phyloP scores from a whole-genome alignment of 2,329 filamentous ascomycete genomes.

The Fusarium pseudonygamai region DNA sequence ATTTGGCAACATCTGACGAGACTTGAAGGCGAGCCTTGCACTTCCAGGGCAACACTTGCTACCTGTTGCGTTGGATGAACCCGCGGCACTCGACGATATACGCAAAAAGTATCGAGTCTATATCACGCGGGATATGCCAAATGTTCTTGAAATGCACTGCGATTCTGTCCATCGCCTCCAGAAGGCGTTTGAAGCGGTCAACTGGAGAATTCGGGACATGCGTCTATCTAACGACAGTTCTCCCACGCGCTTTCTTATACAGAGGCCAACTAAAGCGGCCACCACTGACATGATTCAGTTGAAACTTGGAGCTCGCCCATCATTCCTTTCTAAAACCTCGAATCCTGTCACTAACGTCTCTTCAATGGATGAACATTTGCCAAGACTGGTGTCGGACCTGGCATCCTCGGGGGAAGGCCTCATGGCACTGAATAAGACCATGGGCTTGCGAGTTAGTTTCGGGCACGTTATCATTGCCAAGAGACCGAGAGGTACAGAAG shows the following conservation, averaged over 20 bases:
- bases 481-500: slow-evolving; percentile 39
- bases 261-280: slow-evolving; percentile 32
- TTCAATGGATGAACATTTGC: slow-evolving; percentile 31
- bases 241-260: slow-evolving; percentile 42
- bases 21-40: slow-evolving; percentile 36
- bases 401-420: slow-evolving; percentile 37
- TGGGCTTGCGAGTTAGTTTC: slow-evolving; percentile 48
- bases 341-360: not conserved
- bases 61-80: slow-evolving; percentile 40
- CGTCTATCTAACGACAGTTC: slow-evolving; percentile 41
- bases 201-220: slow-evolving; percentile 47
- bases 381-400: slow-evolving; percentile 34
- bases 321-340: slow-evolving; percentile 7
- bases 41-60: slow-evolving; percentile 44
- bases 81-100: slow-evolving; percentile 41
- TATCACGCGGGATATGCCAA: slow-evolving; percentile 40
- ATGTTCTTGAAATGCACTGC: slow-evolving; percentile 43
- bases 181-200: slow-evolving; percentile 43
- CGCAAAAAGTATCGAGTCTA: slow-evolving; percentile 45
- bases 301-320: slow-evolving; percentile 40
- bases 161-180: slow-evolving; percentile 39
- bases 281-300: slow-evolving; percentile 32
- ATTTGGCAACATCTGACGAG: not conserved
- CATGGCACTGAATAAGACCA: slow-evolving; percentile 35
- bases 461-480: slow-evolving; percentile 42